Conservation (phyloP, 192 early-diverging fungal species). For the Gaertneriomyces sp. region DNA sequence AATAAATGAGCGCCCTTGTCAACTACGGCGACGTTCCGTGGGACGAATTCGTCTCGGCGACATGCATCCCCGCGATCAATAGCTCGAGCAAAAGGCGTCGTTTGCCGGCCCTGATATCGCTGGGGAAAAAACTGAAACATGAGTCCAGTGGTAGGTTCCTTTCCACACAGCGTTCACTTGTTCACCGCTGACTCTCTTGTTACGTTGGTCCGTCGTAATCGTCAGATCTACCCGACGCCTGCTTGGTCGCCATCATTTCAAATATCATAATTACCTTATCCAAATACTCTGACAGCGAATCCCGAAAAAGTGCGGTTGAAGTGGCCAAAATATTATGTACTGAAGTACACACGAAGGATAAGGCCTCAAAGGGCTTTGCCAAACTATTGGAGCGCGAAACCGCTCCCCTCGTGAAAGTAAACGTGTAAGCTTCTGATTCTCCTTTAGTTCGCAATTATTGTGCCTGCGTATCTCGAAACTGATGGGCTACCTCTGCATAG, state of each 20-base stretch:
- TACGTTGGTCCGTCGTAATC: not conserved
- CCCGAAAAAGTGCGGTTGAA: conserved; percentile 57
- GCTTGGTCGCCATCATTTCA: conserved; percentile 10
- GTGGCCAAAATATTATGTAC: conserved; percentile 51
- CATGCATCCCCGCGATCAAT: conserved; percentile 10
- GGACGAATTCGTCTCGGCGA: conserved; percentile 11
- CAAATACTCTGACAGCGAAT: conserved; percentile 66
- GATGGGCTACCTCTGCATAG: not conserved
- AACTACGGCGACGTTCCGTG: conserved; percentile 8
- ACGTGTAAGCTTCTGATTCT: not conserved
- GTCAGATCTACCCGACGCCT: conserved; percentile 15
- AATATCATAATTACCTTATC: conserved; percentile 54
- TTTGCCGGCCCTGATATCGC: conserved; percentile 6
- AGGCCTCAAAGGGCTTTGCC: conserved; percentile 34
- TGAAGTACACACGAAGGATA: conserved; percentile 8
- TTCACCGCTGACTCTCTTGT: not conserved
- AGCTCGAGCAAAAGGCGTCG: conserved; percentile 1
- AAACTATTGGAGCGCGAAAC: conserved; percentile 28
- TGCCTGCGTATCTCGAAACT: not conserved
- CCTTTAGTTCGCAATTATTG: too few relatives aligned
- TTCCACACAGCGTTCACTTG: not conserved
- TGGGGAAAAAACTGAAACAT: conserved; percentile 9
- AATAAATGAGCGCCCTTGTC: too few relatives aligned
- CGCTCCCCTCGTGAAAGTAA: conserved; percentile 4
- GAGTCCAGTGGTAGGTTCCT: conserved; percentile 7